phyloP scores from a whole-genome alignment of 495 filamentous ascomycete genomes.

The Xylaria grammica region DNA sequence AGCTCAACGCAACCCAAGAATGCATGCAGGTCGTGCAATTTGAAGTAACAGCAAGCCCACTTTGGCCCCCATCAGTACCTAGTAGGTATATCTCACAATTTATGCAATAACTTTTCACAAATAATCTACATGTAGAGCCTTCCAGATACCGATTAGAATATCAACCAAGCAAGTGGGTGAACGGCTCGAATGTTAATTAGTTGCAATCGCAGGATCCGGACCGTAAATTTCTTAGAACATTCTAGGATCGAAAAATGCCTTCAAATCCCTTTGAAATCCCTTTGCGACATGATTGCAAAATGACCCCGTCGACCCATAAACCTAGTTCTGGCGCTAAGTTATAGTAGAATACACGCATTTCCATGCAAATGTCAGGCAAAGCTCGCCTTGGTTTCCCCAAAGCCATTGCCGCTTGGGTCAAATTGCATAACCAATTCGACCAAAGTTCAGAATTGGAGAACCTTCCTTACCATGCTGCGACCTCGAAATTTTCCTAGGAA shows the following conservation, averaged over 20 bases:
- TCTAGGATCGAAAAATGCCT: background rate
- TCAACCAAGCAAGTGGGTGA: too few species aligned
- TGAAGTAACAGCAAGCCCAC: slow-evolving; percentile 33
- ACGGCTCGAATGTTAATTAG: background rate
- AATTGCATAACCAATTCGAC: slow-evolving; percentile 9
- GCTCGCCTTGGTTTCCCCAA: background rate
- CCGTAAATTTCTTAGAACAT: background rate
- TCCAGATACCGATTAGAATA: too few species aligned
- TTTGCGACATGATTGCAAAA: slow-evolving; percentile 1
- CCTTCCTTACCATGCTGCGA: slow-evolving; percentile 68
- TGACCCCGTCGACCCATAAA: background rate
- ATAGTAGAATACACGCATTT: slow-evolving; percentile 25
- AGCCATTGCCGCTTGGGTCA: slow-evolving; percentile 1
- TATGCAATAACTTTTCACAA: background rate
- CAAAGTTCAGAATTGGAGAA: background rate
- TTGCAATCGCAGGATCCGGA: slow-evolving; percentile 19
- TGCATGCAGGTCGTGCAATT: background rate
- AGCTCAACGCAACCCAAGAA: background rate
- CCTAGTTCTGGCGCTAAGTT: background rate
- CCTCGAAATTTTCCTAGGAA: slow-evolving; percentile 76
- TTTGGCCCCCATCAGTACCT: too few species aligned
- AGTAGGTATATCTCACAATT: background rate
- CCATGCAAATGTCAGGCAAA: slow-evolving; percentile 14
- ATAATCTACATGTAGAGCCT: background rate
- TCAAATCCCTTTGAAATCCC: slow-evolving; percentile 1